phyloP scores from a whole-genome alignment of 2,329 filamentous ascomycete species.

The Scolecobasidium constrictum region DNA sequence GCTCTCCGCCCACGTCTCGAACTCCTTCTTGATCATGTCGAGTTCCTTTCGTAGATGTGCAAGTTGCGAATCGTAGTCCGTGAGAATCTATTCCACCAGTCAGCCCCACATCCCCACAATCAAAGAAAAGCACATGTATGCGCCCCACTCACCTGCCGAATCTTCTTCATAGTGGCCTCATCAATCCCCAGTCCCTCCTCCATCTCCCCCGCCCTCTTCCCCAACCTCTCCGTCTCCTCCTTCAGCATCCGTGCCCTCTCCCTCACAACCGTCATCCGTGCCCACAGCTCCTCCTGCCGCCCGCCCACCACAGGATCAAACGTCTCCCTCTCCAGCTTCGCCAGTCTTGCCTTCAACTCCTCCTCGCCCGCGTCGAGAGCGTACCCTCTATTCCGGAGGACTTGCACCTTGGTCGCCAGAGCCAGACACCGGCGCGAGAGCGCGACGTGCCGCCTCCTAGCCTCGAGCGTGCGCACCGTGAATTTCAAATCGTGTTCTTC shows the following conservation, averaged over 20 bases:
- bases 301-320: conserved; percentile 66
- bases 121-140: background rate
- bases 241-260: conserved; percentile 63
- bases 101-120: conserved; percentile 12
- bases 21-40: conserved; percentile 47
- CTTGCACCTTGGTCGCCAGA: conserved; percentile 69
- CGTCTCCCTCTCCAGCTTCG: conserved; percentile 56
- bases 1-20: conserved; percentile 39
- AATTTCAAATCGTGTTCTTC: conserved; percentile 67
- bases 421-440: conserved; percentile 63
- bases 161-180: conserved; percentile 58
- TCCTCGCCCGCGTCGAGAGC: conserved; percentile 72
- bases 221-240: conserved; percentile 61
- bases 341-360: conserved; percentile 60
- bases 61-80: conserved; percentile 73
- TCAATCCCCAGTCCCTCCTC: conserved; percentile 45
- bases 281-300: conserved; percentile 77
- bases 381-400: conserved; percentile 71
- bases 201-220: conserved; percentile 34
- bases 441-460: conserved; percentile 59
- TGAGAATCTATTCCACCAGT: conserved; percentile 48
- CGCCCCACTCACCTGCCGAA: conserved; percentile 65
- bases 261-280: conserved; percentile 62
- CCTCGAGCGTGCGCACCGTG: conserved; percentile 61
- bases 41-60: conserved; percentile 60